These are phyloP conservation scores for Monilinia laxa DNA, from an alignment of 2,329 filamentous ascomycete genomes.

Conservation along the genomic window DNA sequence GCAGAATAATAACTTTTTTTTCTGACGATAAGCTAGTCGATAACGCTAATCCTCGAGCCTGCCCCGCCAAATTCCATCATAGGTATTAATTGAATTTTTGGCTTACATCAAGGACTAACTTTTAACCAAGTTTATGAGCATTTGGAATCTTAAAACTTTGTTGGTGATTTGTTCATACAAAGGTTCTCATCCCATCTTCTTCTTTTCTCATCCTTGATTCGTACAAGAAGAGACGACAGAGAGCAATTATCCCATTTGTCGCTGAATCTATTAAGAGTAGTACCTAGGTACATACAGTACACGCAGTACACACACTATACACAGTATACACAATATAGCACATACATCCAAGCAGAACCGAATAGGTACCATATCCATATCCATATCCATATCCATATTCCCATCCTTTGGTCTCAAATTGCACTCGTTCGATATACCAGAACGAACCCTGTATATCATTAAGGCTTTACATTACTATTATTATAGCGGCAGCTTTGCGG, in stretches of 20 bases:
- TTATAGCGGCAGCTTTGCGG: constrained; percentile 24
- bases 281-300: too few relatives aligned
- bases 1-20: constrained; percentile 25
- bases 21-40: constrained; percentile 24
- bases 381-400: too few relatives aligned
- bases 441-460: not conserved
- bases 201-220: not conserved
- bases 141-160: not conserved
- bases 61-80: constrained; percentile 19
- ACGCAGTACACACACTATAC: too few relatives aligned
- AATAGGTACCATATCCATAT: not conserved
- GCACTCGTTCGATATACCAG: not conserved
- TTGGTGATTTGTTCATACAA: not conserved
- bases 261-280: not conserved
- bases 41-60: constrained; percentile 20
- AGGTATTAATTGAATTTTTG: not conserved
- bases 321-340: not conserved
- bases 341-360: not conserved
- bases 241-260: not conserved
- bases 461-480: constrained; percentile 30
- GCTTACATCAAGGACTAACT: not conserved
- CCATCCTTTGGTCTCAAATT: not conserved
- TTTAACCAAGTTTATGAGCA: too few relatives aligned
- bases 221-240: not conserved
- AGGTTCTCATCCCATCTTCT: not conserved